Percentiles rank a stretch among this genome's conserved stretches.
phyloP scores from a whole-genome alignment of 1,284 basidiomycete species.

The Peniophora sp. region DNA sequence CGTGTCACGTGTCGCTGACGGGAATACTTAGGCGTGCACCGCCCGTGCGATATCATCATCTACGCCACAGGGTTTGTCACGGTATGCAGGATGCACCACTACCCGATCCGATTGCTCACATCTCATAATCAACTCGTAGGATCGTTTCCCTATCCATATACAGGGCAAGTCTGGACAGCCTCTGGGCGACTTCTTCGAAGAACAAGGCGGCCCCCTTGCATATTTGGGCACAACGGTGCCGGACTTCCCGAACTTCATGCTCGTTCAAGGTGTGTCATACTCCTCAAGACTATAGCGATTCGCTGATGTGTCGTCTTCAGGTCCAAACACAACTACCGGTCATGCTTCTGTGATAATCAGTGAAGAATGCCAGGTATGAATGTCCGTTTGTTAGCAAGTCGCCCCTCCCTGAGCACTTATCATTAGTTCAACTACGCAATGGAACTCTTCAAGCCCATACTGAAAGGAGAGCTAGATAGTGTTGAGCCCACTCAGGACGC shows the following conservation, averaged over 20 bases:
- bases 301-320: constrained; percentile 15
- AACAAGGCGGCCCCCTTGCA: constrained; percentile 25
- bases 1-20: too few species aligned
- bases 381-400: neutral
- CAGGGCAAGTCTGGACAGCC: constrained; percentile 19
- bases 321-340: constrained; percentile 39
- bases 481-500: constrained; percentile 13
- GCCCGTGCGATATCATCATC: constrained; percentile 24
- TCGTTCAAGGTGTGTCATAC: constrained; percentile 14
- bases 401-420: neutral
- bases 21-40: constrained; percentile 13
- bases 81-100: constrained; percentile 3
- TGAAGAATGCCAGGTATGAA: constrained; percentile 33
- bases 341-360: constrained; percentile 38
- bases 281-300: neutral
- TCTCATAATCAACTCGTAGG: constrained; percentile 11
- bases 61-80: constrained; percentile 24
- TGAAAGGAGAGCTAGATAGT: constrained; percentile 13
- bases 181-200: constrained; percentile 24
- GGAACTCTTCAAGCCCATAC: constrained; percentile 30
- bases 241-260: constrained; percentile 30
- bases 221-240: constrained; percentile 28
- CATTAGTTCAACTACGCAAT: constrained; percentile 28
- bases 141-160: constrained; percentile 20
- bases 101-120: too few species aligned